Percentiles rank a stretch among this genome's conserved stretches.
Conservation (phyloP, 129 eudicot species). For the Pseudognaphalium luteoalbum region DNA sequence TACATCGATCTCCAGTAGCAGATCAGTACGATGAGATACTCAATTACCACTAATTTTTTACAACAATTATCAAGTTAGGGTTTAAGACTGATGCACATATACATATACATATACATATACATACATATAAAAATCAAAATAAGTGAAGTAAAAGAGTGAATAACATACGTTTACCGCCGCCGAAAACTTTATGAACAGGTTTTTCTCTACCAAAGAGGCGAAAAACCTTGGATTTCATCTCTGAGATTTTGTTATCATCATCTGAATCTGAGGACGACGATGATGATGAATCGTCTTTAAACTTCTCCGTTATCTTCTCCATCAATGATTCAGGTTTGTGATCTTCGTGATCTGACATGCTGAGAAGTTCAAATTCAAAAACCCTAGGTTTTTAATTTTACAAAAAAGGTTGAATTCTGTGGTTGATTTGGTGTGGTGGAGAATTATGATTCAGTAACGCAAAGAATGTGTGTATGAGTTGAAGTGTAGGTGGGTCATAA, state of each 20-base stretch:
- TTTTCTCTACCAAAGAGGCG: slow-evolving; percentile 77
- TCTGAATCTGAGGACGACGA: slow-evolving; percentile 79
- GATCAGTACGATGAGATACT: neutral
- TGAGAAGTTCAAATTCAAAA: slow-evolving; percentile 1
- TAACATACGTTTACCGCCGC: slow-evolving; percentile 84
- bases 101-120: too few relatives aligned
- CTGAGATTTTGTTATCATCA: slow-evolving; percentile 53
- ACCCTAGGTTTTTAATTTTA: neutral
- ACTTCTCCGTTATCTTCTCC: slow-evolving; percentile 70
- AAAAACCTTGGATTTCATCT: slow-evolving; percentile 49
- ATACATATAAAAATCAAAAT: neutral
- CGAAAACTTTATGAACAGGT: slow-evolving; percentile 74
- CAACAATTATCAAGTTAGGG: slow-evolving; percentile 17
- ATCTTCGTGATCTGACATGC: slow-evolving; percentile 67
- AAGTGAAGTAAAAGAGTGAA: neutral
- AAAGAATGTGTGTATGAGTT: slow-evolving; percentile 21
- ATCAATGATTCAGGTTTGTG: slow-evolving; percentile 46
- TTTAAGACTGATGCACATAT: neutral
- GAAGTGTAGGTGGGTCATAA: slow-evolving; percentile 27
- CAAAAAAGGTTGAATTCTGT: neutral
- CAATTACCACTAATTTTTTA: too few relatives aligned
- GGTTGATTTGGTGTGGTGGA: neutral
- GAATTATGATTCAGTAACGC: slow-evolving; percentile 25
- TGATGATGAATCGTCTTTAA: slow-evolving; percentile 62
- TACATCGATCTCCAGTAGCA: neutral